Evolutionary conservation across 805 yeast genomes (phyloP), one percentile per base, ranked within the genome.

Genomic region (Candida germanica): DNA sequence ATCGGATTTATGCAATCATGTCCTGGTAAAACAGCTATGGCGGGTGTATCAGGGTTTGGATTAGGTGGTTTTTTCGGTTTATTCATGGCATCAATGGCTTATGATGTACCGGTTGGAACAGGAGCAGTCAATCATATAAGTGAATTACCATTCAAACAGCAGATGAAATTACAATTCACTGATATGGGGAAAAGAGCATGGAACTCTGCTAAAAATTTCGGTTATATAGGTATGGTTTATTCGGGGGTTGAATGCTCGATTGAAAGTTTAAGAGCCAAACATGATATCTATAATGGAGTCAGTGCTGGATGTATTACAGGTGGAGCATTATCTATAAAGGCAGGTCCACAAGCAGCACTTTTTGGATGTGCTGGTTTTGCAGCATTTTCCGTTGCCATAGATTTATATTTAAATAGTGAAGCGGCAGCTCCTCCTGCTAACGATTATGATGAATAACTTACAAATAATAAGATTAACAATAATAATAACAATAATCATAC

Each of bases 281-380:
- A 84, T 53, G 98, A 93, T 59, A 76, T 91, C 8, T 87, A 82
- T 64, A 93, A 93, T 56, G 96, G 97, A 29, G 78, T 87, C 2
- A 73, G 78, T 29, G 98, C 98, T 3, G 98, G 98, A 2, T 93
- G 97, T 63, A 69, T 91, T 24, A 93, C 98, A 1, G 98, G 98
- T 29, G 98, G 96, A 22, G 97, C 96, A 0, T 72, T 93, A 35
- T 95, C 97, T 2, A 74, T 85, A 48, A 87, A 84, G 55, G 79
- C 93, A 31, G 98, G 98, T 1, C 98, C 98, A 1, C 88, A 82
- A 50, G 94, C 95, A 19, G 93, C 96, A 0, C 50, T 80, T 17
- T 58, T 89, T 40, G 98, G 98, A 1, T 93, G 98, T 70, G 96
- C 94, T 18, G 98, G 97, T 6, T 93, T 93, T 66, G 97, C 98